Evolutionary conservation across 805 yeast species (phyloP).

Genomic region (Saturnispora sekii): DNA sequence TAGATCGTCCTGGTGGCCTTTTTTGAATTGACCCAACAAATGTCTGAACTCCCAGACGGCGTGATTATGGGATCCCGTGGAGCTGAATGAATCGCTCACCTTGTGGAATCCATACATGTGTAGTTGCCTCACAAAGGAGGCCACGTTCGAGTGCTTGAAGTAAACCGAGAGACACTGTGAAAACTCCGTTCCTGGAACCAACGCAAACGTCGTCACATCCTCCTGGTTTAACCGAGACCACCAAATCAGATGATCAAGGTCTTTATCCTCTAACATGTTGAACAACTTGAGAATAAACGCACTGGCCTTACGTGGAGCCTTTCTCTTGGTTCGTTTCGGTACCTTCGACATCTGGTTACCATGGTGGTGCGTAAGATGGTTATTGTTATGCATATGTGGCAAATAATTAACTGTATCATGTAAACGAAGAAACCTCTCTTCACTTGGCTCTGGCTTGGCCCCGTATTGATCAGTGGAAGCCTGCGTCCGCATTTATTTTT

Average conservation of each 20-base stretch:
- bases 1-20: conserved; percentile 36
- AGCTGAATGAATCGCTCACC: conserved; percentile 36
- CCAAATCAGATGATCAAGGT: conserved; percentile 49
- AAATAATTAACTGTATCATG: no score
- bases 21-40: conserved; percentile 38
- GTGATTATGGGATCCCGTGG: conserved; percentile 7
- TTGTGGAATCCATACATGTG: conserved; percentile 97
- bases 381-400: no score
- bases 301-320: conserved; percentile 31
- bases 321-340: conserved; percentile 1
- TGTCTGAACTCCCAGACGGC: conserved; percentile 49
- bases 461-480: no score
- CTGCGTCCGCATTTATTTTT: no score
- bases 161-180: conserved; percentile 54
- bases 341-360: not conserved
- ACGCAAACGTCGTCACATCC: conserved; percentile 46
- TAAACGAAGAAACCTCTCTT: no score
- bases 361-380: not conserved
- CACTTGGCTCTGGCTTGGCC: no score
- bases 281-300: conserved; percentile 60
- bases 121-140: conserved; percentile 85
- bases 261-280: conserved; percentile 49
- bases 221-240: conserved; percentile 42
- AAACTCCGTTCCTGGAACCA: conserved; percentile 57
- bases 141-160: conserved; percentile 90